These are phyloP conservation scores for Metschnikowia proteae DNA, from an alignment of 805 yeast genomes.

Conservation along the genomic window DNA sequence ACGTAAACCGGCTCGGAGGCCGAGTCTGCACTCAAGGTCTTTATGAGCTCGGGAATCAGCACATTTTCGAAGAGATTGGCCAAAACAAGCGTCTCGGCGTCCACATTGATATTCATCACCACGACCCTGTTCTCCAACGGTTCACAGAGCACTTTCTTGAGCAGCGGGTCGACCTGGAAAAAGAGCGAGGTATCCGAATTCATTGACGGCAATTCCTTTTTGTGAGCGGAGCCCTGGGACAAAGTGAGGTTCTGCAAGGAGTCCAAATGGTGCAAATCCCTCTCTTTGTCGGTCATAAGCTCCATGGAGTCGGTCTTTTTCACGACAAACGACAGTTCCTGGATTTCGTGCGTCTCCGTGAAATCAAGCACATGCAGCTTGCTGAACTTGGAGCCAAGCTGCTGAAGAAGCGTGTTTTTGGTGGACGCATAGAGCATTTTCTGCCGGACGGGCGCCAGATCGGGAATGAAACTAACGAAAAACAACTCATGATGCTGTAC, in stretches of 20 bases:
- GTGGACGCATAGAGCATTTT: slow-evolving; percentile 96
- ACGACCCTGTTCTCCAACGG: slow-evolving; percentile 30
- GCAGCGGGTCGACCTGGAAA: slow-evolving; percentile 16
- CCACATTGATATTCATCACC: slow-evolving; percentile 48
- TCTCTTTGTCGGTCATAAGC: slow-evolving; percentile 60
- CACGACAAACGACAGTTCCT: slow-evolving; percentile 42
- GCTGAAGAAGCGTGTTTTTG: slow-evolving; percentile 68
- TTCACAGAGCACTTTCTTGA: slow-evolving; percentile 22
- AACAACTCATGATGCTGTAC: slow-evolving; percentile 28
- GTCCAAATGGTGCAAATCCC: slow-evolving; percentile 43
- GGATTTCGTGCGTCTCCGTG: slow-evolving; percentile 55
- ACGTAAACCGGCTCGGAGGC: slow-evolving; percentile 54
- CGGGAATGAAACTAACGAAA: slow-evolving; percentile 86
- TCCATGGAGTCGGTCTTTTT: slow-evolving; percentile 26
- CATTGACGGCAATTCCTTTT: slow-evolving; percentile 36
- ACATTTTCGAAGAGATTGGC: background rate
- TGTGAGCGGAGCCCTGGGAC: slow-evolving; percentile 16
- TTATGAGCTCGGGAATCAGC: slow-evolving; percentile 20
- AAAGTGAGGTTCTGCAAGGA: slow-evolving; percentile 29
- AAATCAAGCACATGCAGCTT: slow-evolving; percentile 42
- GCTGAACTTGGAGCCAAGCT: slow-evolving; percentile 62
- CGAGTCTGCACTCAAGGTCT: slow-evolving; percentile 15
- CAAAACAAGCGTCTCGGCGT: slow-evolving; percentile 38
- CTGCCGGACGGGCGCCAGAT: slow-evolving; percentile 69
- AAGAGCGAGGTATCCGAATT: slow-evolving; percentile 15